Evolutionary conservation across 2,329 filamentous ascomycete genomes (phyloP).

Genomic region (Chaetomium sp.): DNA sequence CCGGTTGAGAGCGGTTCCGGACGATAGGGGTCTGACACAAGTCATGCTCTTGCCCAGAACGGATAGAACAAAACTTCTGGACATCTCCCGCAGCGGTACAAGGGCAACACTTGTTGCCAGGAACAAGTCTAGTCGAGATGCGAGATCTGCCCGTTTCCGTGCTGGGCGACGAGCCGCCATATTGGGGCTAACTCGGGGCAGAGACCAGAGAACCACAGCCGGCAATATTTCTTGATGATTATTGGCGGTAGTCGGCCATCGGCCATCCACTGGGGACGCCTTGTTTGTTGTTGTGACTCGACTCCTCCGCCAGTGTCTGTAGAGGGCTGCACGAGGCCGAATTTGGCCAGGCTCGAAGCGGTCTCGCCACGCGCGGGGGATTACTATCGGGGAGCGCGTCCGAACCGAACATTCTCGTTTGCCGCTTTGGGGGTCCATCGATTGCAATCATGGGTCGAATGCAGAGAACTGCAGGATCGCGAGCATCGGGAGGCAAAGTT

Average conservation of each 20-base stretch:
- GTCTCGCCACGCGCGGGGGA: background rate
- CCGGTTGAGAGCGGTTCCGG: conserved; percentile 33
- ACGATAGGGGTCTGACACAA: conserved; percentile 28
- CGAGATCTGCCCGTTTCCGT: conserved; percentile 7
- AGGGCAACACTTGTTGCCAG: conserved; percentile 11
- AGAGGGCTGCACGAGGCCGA: conserved; percentile 1
- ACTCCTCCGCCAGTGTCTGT: background rate
- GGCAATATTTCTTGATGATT: background rate
- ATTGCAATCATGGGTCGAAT: conserved; percentile 8
- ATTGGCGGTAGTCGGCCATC: background rate
- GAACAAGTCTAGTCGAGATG: conserved; percentile 2
- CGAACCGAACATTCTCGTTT: background rate
- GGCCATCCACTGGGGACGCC: background rate
- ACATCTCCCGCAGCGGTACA: conserved; percentile 16
- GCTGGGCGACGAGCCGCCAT: conserved; percentile 2
- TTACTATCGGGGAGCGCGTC: background rate
- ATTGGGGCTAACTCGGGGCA: conserved; percentile 9
- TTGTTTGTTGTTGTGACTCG: background rate
- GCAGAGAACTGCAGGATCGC: conserved; percentile 2
- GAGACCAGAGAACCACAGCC: background rate
- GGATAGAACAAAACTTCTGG: conserved; percentile 27
- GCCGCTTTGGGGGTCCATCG: conserved; percentile 19
- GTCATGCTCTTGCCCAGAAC: conserved; percentile 31
- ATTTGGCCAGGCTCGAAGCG: conserved; percentile 1
- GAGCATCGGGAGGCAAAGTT: conserved; percentile 8